Base-by-base conservation (phyloP, 2,329 filamentous ascomycete genomes). In the Cordyceps javanica region DNA sequence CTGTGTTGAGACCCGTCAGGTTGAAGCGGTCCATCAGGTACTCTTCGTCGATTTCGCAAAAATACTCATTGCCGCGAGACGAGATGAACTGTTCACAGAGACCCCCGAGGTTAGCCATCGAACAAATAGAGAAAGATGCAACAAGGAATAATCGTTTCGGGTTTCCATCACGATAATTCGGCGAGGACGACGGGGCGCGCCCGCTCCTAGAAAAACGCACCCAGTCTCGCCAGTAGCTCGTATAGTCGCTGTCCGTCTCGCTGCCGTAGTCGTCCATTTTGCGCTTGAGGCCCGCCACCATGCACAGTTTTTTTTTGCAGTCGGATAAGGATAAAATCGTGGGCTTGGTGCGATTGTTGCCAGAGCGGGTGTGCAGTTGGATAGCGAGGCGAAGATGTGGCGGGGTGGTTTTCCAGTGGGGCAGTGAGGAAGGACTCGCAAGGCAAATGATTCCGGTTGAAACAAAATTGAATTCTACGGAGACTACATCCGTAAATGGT, bases 221-320 rank as follows among this genome's bases (percentile, higher is more conserved):
- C 94, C 94, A 99, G 77, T 99, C 94, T 73, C 93, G 82, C 94
- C 94, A 99, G 74, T 97, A 99, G 75, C 91, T 97, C 50, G 94
- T 97, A 73, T 97, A 99, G 77, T 99, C 94, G 75, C 92, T 97
- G 72, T 99, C 94, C 13, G 92, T 96, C 75, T 99, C 94, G 70
- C 91, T 97, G 64, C 91, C 92, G 75, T 94, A 97, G 76, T 97
- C 93, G 72, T 97, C 94, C 94, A 97, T 97, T 67, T 55, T 50
- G 39, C 42, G 42, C 30, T 55, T 55, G 28, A 32, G 38, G 42
- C 49, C 56, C 42, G 48, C 50, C 56, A 48, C 48, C 39, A 32
- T 58, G 56, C 32, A 48, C 56, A 19, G 48, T 13, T 32, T 48
- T 32, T 8, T 30, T n/a, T 14, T 34, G 50, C 14, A 14, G 57